phyloP scores from a whole-genome alignment of 257 asterid genomes.

The Anisodus tanguticus region DNA sequence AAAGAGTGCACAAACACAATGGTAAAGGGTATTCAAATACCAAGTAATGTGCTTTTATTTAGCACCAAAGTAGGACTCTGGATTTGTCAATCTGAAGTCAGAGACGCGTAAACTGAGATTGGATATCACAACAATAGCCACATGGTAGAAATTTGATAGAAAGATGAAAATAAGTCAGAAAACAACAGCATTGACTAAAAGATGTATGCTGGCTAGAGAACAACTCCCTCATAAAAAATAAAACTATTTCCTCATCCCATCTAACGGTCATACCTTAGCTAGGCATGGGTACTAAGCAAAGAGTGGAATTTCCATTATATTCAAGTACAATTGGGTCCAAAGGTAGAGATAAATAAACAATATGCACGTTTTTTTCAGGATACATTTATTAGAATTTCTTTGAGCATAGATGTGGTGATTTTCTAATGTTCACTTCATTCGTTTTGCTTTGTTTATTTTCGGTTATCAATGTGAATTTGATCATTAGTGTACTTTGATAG shows the following conservation, averaged over 20 bases:
- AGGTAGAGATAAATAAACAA: not conserved
- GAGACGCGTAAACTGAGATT: not conserved
- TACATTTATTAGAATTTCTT: not conserved
- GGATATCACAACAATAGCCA: not conserved
- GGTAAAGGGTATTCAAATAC: not conserved
- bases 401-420: not conserved
- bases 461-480: not conserved
- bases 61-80: not conserved
- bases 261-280: not conserved
- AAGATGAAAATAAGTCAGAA: not conserved
- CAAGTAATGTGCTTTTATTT: not conserved
- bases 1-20: not conserved
- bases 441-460: too few relatives aligned
- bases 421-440: not conserved
- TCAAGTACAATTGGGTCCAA: not conserved
- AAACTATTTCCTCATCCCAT: not conserved
- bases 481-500: too few relatives aligned
- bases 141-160: not conserved
- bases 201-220: not conserved
- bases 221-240: not conserved
- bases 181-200: not conserved
- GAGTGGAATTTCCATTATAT: too few relatives aligned
- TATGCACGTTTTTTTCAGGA: not conserved
- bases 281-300: too few relatives aligned
- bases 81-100: slow-evolving; percentile 2